phyloP scores from a whole-genome alignment of 495 filamentous ascomycete species.

The Penicillium paradoxum region DNA sequence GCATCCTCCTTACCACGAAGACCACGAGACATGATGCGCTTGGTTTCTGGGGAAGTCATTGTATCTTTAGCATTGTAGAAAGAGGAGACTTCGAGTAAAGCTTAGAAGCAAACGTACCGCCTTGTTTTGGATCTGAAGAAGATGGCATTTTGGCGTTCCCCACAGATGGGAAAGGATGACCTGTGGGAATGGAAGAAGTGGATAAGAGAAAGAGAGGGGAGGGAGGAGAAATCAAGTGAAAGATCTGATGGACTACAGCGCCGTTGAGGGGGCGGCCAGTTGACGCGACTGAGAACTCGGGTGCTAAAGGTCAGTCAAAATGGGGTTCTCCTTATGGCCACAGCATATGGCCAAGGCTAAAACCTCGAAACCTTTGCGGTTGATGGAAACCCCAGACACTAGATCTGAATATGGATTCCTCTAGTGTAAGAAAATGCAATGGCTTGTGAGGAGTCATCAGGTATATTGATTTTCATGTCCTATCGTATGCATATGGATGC shows the following conservation, averaged over 20 bases:
- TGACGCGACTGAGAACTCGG: neutral
- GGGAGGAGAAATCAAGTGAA: neutral
- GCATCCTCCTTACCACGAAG: constrained; percentile 7
- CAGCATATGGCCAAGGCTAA: neutral
- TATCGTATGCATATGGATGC: constrained; percentile 2
- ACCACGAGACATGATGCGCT: neutral
- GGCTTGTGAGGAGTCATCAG: neutral
- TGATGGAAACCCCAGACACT: neutral
- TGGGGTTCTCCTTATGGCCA: neutral
- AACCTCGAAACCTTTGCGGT: neutral
- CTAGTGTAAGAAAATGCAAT: neutral
- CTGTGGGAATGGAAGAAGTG: too few species aligned
- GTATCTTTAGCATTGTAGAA: neutral
- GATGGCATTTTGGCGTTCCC: neutral
- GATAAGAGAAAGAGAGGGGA: neutral
- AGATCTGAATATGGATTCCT: too few species aligned
- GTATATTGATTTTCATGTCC: constrained; percentile 2
- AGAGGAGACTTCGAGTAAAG: neutral
- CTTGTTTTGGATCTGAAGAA: neutral
- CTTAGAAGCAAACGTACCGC: neutral
- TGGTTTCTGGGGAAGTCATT: neutral
- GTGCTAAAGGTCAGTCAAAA: too few species aligned
- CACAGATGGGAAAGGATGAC: neutral
- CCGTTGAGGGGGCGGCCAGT: neutral
- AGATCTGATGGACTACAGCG: neutral